Base-by-base conservation (phyloP, 352 stramenopile species). In the Phytophthora aleatoria region DNA sequence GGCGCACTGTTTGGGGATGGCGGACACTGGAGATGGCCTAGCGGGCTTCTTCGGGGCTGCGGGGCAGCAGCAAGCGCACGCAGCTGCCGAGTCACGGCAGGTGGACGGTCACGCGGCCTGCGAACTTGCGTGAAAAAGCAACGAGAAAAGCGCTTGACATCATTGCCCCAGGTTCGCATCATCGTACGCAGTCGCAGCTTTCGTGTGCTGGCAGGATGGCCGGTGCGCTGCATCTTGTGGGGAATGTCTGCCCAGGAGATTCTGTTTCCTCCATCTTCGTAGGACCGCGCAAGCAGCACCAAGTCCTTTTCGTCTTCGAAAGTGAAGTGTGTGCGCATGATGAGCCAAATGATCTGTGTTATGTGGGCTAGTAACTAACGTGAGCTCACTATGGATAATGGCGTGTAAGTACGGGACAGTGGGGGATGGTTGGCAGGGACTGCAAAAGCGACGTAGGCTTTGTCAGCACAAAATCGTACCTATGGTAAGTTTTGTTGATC, bases 291-390 rank as follows among this genome's bases (percentile, higher is more conserved):
- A 11, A 57, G 36, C 36, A 48, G 36, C 1, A 57, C 36, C 7
- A 56, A n/a, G 35, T 63, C 26, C 26, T 54, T 53, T 44, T 62
- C 55, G 44, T 62, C 55, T 20, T 62, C 20, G 35, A 62, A 62
- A 35, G 33, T 56, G 45, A 63, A 56, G 7, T 3, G 5, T 7
- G 38, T 43, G 11, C 12, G 11, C 38, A 43, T 43, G 35, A 41
- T 41, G 35, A 41, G 10, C 35, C 4, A 15, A 41, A 4, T 41
- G 35, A 11, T n/a, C 9, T 41, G 9, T 41, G 3, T 15, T 41
- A 8, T n/a, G 7, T 3, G 3, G 12, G 10, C 35, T 41, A 8
- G 35, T 15, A 41, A 11, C 12, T 15, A 15, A n/a, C 35, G 4
- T 11, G 35, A 41, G 4, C 10, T 41, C 10, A 41, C 35, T 41